Evolutionary conservation across 768 basidiomycete genomes (phyloP).

Genomic region (Lactifluus subvellereus): DNA sequence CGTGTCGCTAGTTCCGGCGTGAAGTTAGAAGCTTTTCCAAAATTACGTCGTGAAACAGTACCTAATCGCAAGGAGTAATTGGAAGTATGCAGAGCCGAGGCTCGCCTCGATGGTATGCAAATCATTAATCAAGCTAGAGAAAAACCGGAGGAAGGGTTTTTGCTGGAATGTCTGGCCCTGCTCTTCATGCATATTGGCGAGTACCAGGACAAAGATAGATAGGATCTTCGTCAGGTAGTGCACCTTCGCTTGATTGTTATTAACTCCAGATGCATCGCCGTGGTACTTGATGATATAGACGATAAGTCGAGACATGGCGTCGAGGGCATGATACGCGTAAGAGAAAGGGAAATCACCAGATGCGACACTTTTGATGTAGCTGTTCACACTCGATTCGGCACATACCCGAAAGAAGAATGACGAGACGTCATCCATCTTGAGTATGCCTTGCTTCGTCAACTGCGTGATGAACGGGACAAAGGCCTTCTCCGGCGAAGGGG

Average conservation of each 20-base stretch:
- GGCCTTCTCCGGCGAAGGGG: constrained; percentile 85
- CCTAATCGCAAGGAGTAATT: constrained; percentile 83
- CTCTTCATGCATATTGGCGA: constrained; percentile 94
- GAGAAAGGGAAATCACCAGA: constrained; percentile 65
- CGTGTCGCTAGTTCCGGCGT: constrained; percentile 58
- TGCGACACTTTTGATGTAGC: constrained; percentile 71
- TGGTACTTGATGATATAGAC: constrained; percentile 99
- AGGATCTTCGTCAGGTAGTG: constrained; percentile 96
- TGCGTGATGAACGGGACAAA: constrained; percentile 98
- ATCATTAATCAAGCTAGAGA: constrained; percentile 93
- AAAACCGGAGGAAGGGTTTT: constrained; percentile 98
- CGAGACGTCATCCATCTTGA: constrained; percentile 93
- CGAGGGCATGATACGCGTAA: constrained; percentile 85
- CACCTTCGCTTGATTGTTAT: constrained; percentile 92
- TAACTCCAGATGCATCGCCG: constrained; percentile 87
- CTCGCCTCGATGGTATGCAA: constrained; percentile 79
- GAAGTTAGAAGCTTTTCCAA: neutral
- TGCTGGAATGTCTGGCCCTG: constrained; percentile 88
- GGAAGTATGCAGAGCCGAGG: constrained; percentile 87
- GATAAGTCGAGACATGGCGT: constrained; percentile 91
- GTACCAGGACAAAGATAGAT: constrained; percentile 92
- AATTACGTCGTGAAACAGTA: constrained; percentile 32
- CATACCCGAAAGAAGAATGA: constrained; percentile 99
- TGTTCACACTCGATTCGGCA: constrained; percentile 88
- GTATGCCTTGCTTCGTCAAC: constrained; percentile 91